phyloP scores from a whole-genome alignment of 306 rosid species.

The Quercus dentata region DNA sequence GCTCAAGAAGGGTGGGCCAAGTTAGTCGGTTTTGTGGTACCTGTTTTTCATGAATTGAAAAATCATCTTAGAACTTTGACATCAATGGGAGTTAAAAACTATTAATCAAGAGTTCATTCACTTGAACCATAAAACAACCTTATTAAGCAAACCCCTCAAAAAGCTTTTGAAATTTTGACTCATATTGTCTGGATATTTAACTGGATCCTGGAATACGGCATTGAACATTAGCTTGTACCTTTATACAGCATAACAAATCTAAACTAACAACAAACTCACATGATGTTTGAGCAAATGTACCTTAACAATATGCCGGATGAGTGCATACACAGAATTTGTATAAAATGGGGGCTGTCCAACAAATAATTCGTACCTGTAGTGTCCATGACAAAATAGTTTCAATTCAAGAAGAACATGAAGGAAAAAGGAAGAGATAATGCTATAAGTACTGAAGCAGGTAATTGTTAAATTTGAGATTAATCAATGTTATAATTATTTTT shows the following conservation, averaged over 20 bases:
- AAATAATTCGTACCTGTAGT: conserved; percentile 87
- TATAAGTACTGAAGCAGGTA: conserved; percentile 1
- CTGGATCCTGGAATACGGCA: conserved; percentile 75
- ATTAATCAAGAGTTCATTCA: conserved; percentile 2
- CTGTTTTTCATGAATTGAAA: conserved; percentile 38
- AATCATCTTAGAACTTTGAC: conserved; percentile 10
- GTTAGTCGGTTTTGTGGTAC: conserved; percentile 91
- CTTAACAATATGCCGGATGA: conserved; percentile 93
- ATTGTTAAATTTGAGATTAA: conserved; percentile 13
- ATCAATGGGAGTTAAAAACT: conserved; percentile 18
- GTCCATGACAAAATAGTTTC: conserved; percentile 26
- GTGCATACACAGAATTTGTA: conserved; percentile 94
- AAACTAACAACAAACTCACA: conserved; percentile 7
- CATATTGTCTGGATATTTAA: conserved; percentile 93
- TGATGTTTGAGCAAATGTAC: conserved; percentile 35
- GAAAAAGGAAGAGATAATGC: conserved; percentile 9
- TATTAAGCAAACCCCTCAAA: conserved; percentile 86
- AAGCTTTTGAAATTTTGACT: conserved; percentile 80
- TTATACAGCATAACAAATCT: conserved; percentile 1
- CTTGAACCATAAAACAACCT: conserved; percentile 53
- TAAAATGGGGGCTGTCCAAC: conserved; percentile 99
- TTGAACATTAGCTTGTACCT: conserved; percentile 23
- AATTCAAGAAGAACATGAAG: conserved; percentile 20
- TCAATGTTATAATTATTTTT: conserved; percentile 14
- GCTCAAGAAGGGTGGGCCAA: conserved; percentile 96